Evolutionary conservation across 164 flowering plant species (phyloP).

Genomic region (Nymphaea colorata): DNA sequence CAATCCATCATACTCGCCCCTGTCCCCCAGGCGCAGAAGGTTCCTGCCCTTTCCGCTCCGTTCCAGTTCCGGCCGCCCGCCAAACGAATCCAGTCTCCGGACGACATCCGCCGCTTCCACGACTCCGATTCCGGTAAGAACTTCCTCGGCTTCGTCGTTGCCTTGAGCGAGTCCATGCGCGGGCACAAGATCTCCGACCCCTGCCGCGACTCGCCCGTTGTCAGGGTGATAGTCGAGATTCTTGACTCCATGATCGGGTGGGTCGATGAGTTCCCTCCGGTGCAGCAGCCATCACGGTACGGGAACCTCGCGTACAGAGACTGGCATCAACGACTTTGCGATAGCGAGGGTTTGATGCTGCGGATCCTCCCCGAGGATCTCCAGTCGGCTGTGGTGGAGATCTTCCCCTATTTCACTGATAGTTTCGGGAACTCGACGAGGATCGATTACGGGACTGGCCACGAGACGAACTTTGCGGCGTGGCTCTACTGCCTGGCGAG

Average conservation of each 20-base stretch:
- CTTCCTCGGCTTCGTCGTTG: conserved; percentile 75
- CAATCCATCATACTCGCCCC: conserved; percentile 50
- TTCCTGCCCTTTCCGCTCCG: conserved; percentile 31
- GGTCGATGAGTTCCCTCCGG: conserved; percentile 73
- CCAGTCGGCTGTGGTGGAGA: conserved; percentile 9
- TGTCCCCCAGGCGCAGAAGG: conserved; percentile 40
- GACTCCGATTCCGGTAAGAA: conserved; percentile 37
- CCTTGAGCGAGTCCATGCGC: conserved; percentile 62
- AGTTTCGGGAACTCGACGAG: conserved; percentile 23
- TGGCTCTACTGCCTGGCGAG: conserved; percentile 28
- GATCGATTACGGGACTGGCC: conserved; percentile 34
- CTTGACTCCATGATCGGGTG: conserved; percentile 34
- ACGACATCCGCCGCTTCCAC: conserved; percentile 51
- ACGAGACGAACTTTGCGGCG: conserved; percentile 27
- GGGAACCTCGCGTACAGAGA: conserved; percentile 63
- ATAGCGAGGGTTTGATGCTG: conserved; percentile 10
- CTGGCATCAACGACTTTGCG: conserved; percentile 55
- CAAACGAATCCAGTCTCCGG: conserved; percentile 52
- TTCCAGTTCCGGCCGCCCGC: conserved; percentile 41
- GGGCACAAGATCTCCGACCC: conserved; percentile 63
- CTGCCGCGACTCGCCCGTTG: conserved; percentile 35
- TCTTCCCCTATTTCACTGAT: conserved; percentile 20
- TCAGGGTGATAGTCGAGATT: conserved; percentile 25
- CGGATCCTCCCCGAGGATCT: conserved; percentile 13
- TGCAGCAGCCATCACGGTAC: conserved; percentile 53